Base-by-base conservation (phyloP, 78 protist species). In the Polysphondylium violaceum region DNA sequence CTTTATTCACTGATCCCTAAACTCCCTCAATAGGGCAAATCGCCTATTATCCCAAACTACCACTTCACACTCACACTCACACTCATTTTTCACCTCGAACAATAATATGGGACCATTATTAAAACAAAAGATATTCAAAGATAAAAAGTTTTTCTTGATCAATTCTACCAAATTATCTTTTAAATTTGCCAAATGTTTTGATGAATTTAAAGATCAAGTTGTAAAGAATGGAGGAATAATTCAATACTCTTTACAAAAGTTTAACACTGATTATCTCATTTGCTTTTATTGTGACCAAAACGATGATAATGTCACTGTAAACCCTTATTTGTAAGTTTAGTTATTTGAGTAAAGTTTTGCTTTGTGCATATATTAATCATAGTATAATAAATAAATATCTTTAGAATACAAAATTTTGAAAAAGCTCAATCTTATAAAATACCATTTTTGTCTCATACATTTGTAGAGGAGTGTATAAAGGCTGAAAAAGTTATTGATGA, bases 171-270 rank as follows among this genome's bases (percentile, higher is more conserved):
- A n/a, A n/a, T n/a, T n/a, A n/a, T n/a, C n/a, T n/a, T n/a, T n/a
- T n/a, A n/a, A n/a, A n/a, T n/a, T n/a, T n/a, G n/a, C n/a, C n/a
- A n/a, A n/a, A n/a, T n/a, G n/a, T n/a, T n/a, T n/a, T n/a, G n/a
- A n/a, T n/a, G n/a, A n/a, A n/a, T n/a, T n/a, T n/a, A n/a, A n/a
- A n/a, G n/a, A n/a, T n/a, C n/a, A 35, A 35, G 38, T 64, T 36
- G 51, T 36, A 64, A 19, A 8, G 8, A 29, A 36, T 35, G 72
- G 72, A 36, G 72, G 72, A 19, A 19, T 7, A 21, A 23, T 64
- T 21, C 72, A 64, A 64, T 64, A 64, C 27, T 64, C 53, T 36
- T 19, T 64, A 36, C 72, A 64, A 64, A 64, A 64, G 41, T 64
- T 36, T 64, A 36, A 41, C 31, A 64, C 72, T 36, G 27, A 64